Conservation (phyloP, 257 asterid genomes). For the Primulina tabacum region DNA sequence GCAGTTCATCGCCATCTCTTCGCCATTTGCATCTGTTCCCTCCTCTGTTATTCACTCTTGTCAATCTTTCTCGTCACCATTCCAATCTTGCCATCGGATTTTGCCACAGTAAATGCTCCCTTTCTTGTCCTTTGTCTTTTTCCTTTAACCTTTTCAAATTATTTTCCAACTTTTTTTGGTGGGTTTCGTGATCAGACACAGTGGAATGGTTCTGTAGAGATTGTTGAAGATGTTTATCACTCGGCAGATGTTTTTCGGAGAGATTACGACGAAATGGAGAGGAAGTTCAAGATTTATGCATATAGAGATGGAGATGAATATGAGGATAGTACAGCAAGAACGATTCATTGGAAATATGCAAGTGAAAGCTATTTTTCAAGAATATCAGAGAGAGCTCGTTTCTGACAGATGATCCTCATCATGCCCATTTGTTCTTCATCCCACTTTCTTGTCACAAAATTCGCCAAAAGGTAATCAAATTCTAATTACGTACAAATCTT, state of each 20-base stretch:
- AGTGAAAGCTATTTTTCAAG: conserved; percentile 60
- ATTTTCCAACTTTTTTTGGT: not conserved
- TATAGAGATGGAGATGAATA: conserved; percentile 43
- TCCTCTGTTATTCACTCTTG: not conserved
- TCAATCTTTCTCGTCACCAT: not conserved
- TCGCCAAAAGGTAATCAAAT: conserved; percentile 17
- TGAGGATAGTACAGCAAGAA: conserved; percentile 26
- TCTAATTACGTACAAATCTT: no score
- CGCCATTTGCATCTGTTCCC: not conserved
- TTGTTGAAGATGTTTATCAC: conserved; percentile 40
- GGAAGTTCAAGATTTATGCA: conserved; percentile 53
- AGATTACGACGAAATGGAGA: conserved; percentile 58
- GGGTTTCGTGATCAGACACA: not conserved
- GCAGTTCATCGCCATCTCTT: not conserved
- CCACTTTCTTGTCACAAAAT: conserved; percentile 61
- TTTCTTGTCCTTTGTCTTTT: not conserved
- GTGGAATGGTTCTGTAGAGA: conserved; percentile 7
- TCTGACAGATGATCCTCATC: conserved; percentile 42
- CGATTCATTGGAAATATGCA: conserved; percentile 48
- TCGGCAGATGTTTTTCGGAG: conserved; percentile 38
- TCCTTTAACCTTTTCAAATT: not conserved
- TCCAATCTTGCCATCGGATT: not conserved
- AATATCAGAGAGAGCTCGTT: conserved; percentile 53
- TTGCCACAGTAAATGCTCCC: not conserved
- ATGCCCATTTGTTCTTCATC: conserved; percentile 58